A percentile compares a stretch with the other conserved stretches of the same genome.
Conservation (phyloP, 331 rosid species). For the Telfairia occidentalis region DNA sequence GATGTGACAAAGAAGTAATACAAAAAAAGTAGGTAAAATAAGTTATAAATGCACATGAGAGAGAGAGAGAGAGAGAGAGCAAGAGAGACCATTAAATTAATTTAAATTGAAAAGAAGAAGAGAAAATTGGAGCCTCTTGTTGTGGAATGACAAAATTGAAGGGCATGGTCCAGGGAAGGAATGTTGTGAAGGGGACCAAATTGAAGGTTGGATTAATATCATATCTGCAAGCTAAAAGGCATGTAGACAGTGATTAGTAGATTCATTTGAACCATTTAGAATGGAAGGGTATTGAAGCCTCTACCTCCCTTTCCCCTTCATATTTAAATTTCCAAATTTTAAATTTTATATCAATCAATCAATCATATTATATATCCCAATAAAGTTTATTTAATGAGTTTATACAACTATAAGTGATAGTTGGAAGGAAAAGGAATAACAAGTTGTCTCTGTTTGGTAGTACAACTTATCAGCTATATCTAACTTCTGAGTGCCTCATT, state of each 20-base stretch:
- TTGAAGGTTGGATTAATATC: constrained; percentile 12
- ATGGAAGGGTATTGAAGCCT: background rate
- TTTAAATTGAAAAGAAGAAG: background rate
- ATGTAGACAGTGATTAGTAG: background rate
- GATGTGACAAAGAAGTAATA: constrained; percentile 15
- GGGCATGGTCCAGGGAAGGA: constrained; percentile 8
- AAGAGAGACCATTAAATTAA: background rate
- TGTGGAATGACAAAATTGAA: background rate
- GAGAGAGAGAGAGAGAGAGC: background rate
- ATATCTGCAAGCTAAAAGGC: constrained; percentile 1
- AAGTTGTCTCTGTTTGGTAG: background rate
- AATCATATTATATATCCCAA: background rate
- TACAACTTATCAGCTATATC: background rate
- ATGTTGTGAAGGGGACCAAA: constrained; percentile 11
- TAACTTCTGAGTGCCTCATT: background rate
- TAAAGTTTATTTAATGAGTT: background rate
- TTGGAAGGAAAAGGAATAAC: background rate
- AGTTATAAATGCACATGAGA: constrained; percentile 16
- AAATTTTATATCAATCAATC: background rate
- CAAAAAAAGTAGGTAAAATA: constrained; percentile 17
- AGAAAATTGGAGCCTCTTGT: background rate
- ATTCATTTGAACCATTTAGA: constrained; percentile 11
- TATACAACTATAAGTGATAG: background rate
- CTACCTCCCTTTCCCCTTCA: background rate
- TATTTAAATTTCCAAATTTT: background rate